Evolutionary conservation across 768 basidiomycete species (phyloP).

Genomic region (Suillus alpinus): DNA sequence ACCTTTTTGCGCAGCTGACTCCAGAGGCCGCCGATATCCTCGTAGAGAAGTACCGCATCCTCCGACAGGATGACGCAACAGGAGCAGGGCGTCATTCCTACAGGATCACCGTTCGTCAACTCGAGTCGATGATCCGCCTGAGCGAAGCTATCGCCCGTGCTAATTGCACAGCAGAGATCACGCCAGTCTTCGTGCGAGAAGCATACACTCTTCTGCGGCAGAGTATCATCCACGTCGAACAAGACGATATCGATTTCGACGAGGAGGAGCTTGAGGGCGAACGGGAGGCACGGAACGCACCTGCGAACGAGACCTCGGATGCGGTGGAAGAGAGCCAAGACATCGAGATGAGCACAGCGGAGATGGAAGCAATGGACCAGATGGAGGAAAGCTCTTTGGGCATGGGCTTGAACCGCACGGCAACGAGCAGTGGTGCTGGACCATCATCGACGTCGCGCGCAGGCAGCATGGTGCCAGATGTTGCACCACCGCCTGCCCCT

Average conservation of each 20-base stretch:
- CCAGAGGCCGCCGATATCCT: conserved; percentile 89
- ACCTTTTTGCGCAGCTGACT: conserved; percentile 61
- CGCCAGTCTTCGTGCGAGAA: conserved; percentile 90
- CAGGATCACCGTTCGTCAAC: conserved; percentile 94
- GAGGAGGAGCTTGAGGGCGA: conserved; percentile 76
- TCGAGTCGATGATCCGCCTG: conserved; percentile 97
- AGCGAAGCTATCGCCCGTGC: conserved; percentile 97
- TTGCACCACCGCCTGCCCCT: conserved; percentile 35
- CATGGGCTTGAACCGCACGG: conserved; percentile 35
- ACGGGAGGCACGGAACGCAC: conserved; percentile 36
- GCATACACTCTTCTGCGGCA: conserved; percentile 91
- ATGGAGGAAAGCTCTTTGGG: conserved; percentile 48
- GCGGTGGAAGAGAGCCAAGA: conserved; percentile 53
- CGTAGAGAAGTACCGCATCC: conserved; percentile 90
- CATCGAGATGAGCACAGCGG: conserved; percentile 62
- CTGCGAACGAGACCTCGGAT: conserved; percentile 32
- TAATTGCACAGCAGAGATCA: conserved; percentile 97
- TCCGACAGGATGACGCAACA: conserved; percentile 89
- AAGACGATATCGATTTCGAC: conserved; percentile 97
- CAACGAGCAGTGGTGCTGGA: conserved; percentile 31
- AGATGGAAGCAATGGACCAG: conserved; percentile 52
- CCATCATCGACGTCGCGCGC: conserved; percentile 32
- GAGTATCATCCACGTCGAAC: conserved; percentile 99
- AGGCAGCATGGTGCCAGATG: conserved; percentile 26
- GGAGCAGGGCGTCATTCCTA: conserved; percentile 91